Conservation (phyloP, 345 rosid species). For the Rhodamnia rubescens region DNA sequence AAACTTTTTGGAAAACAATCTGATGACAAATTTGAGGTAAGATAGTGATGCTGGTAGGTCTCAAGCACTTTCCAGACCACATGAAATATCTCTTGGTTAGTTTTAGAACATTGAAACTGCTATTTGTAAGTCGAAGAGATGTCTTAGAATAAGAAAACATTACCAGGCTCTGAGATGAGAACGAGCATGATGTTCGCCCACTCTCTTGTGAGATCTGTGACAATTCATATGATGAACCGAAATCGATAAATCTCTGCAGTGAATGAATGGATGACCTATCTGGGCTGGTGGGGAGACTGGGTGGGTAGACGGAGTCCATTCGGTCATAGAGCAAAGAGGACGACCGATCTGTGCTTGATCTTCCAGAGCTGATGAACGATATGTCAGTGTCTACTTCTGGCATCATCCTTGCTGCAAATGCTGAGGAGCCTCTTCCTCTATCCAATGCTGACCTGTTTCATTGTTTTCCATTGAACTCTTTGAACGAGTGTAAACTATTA, state of each 20-base stretch:
- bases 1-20: neutral
- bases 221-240: slow-evolving; percentile 12
- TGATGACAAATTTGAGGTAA: neutral
- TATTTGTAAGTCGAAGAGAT: neutral
- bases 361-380: slow-evolving; percentile 75
- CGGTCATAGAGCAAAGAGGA: slow-evolving; percentile 33
- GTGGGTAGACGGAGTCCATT: slow-evolving; percentile 24
- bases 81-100: neutral
- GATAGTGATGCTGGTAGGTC: neutral
- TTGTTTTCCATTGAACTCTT: neutral
- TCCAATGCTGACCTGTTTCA: slow-evolving; percentile 44
- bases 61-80: neutral
- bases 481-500: neutral
- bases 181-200: slow-evolving; percentile 28
- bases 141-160: neutral
- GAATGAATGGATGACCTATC: slow-evolving; percentile 42
- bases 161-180: slow-evolving; percentile 54
- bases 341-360: slow-evolving; percentile 55
- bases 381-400: slow-evolving; percentile 55
- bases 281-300: slow-evolving; percentile 33
- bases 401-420: slow-evolving; percentile 16
- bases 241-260: slow-evolving; percentile 36
- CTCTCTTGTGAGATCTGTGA: slow-evolving; percentile 39
- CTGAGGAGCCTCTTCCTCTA: slow-evolving; percentile 12
- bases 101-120: neutral